A percentile compares a stretch with the other conserved stretches of the same genome.
Conservation (phyloP, 176 grass and related monocot genomes). For the Rhipidocladum racemiflorum region DNA sequence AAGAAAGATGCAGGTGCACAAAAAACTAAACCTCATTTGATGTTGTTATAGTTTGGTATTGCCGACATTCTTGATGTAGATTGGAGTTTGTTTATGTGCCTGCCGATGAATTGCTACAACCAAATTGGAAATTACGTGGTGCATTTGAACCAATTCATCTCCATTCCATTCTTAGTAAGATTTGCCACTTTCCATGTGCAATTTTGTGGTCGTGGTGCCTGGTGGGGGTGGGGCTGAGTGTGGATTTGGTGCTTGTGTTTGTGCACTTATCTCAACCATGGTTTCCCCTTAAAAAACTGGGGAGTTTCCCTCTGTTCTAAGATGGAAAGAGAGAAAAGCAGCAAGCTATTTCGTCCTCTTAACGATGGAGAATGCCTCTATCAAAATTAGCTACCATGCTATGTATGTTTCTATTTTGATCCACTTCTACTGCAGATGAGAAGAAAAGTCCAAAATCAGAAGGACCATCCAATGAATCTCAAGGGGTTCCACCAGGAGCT, state of each 20-base stretch:
- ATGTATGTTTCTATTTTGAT: neutral
- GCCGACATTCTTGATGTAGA: neutral
- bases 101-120: neutral
- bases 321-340: neutral
- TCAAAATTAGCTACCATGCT: neutral
- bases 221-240: neutral
- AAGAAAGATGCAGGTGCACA: neutral
- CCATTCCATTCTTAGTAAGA: neutral
- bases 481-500: constrained; percentile 33
- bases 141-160: neutral
- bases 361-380: neutral
- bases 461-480: constrained; percentile 47
- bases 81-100: neutral
- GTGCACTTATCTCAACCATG: neutral
- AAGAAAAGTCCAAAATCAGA: constrained; percentile 61
- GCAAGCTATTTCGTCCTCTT: neutral
- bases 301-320: neutral
- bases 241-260: neutral
- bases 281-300: neutral
- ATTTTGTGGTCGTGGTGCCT: neutral
- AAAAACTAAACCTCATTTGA: neutral
- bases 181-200: neutral
- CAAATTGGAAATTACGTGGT: neutral
- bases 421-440: constrained; percentile 41
- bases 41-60: neutral